A percentile compares a stretch with the other conserved stretches of the same genome.
Conservation (phyloP, 371 early-diverging fungal species). For the Mucor piriformis region DNA sequence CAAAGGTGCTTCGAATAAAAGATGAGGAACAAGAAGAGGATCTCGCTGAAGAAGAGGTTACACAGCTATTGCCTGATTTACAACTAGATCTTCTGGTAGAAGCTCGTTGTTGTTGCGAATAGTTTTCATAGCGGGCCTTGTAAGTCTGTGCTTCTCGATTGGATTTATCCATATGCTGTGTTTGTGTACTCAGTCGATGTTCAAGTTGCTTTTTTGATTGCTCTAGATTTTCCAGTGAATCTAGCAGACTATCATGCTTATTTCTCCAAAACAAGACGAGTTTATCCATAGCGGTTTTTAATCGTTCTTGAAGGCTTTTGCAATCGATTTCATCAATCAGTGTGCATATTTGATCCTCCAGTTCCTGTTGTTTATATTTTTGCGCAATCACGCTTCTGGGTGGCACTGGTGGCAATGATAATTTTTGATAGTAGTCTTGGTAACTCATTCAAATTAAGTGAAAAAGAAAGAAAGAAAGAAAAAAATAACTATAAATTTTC, state of each 20-base stretch:
- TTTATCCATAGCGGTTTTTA: constrained; percentile 15
- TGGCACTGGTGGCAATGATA: constrained; percentile 21
- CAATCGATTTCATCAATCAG: constrained; percentile 12
- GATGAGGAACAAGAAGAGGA: constrained; percentile 19
- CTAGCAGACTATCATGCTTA: constrained; percentile 16
- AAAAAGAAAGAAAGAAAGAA: not conserved
- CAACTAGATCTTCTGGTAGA: constrained; percentile 14
- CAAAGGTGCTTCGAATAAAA: not conserved
- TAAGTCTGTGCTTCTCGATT: constrained; percentile 16
- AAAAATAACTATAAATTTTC: not conserved
- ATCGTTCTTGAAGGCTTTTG: constrained; percentile 8
- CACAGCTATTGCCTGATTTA: constrained; percentile 11
- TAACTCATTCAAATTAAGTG: not conserved
- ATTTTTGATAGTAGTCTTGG: constrained; percentile 9
- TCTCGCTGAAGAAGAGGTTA: constrained; percentile 3
- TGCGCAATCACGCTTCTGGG: not conserved
- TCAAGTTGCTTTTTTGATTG: not conserved
- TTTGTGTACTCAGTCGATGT: constrained; percentile 7
- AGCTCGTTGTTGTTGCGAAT: constrained; percentile 1
- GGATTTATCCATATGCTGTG: constrained; percentile 13
- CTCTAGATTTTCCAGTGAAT: constrained; percentile 14
- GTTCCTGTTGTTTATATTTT: constrained; percentile 5
- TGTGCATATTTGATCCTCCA: constrained; percentile 1
- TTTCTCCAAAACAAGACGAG: constrained; percentile 14
- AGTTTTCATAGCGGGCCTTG: constrained; percentile 9